phyloP scores from a whole-genome alignment of 768 basidiomycete genomes.

The Psilocybe tampanensis region DNA sequence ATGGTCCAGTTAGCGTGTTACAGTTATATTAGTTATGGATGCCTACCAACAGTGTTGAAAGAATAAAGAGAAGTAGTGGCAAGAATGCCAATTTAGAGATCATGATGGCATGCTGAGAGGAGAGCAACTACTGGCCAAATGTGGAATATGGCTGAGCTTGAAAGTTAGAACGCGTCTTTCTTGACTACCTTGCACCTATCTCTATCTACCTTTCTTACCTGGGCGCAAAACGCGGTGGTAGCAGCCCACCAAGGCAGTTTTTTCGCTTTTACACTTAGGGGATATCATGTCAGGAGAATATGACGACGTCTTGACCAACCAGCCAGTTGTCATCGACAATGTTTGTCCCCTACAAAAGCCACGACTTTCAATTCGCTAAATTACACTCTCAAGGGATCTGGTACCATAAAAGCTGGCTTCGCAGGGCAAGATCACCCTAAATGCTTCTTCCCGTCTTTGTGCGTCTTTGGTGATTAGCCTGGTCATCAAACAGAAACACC shows the following conservation, averaged over 20 bases:
- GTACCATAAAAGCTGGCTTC: slow-evolving; percentile 98
- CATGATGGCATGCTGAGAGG: slow-evolving; percentile 18
- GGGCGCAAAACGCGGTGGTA: neutral
- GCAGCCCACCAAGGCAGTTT: slow-evolving; percentile 12
- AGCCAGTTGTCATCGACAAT: slow-evolving; percentile 99
- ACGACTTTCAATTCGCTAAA: slow-evolving; percentile 15
- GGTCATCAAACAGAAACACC: slow-evolving; percentile 25
- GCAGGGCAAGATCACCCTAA: slow-evolving; percentile 99
- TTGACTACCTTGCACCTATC: neutral
- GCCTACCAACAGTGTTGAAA: slow-evolving; percentile 19
- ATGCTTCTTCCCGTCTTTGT: slow-evolving; percentile 99
- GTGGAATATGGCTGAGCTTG: slow-evolving; percentile 25
- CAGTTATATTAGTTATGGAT: neutral
- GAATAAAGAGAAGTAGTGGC: slow-evolving; percentile 16
- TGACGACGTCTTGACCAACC: slow-evolving; percentile 95
- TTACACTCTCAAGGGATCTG: slow-evolving; percentile 77
- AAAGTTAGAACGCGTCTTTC: slow-evolving; percentile 24
- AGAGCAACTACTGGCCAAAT: slow-evolving; percentile 16
- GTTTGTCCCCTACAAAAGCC: slow-evolving; percentile 48
- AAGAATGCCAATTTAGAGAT: slow-evolving; percentile 5
- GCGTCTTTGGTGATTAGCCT: slow-evolving; percentile 51
- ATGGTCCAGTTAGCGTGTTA: neutral
- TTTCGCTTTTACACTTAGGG: slow-evolving; percentile 11
- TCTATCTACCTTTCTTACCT: slow-evolving; percentile 6
- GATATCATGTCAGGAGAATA: slow-evolving; percentile 78